Conservation (phyloP, 2,329 filamentous ascomycete species). For the Cladosporium sp. region DNA sequence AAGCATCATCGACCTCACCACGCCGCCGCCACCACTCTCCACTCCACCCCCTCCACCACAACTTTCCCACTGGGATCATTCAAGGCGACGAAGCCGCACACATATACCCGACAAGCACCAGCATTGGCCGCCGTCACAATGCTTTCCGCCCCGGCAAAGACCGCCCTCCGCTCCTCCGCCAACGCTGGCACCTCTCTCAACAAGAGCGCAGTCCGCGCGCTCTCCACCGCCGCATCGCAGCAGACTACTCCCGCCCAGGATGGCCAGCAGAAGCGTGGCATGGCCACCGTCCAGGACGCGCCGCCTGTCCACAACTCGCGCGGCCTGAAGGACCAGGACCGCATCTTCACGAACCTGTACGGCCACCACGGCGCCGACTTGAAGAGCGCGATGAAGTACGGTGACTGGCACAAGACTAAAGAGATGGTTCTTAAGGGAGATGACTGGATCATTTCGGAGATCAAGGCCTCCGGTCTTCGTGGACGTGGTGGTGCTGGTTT, state of each 20-base stretch:
- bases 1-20: conserved; percentile 11
- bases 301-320: conserved; percentile 67
- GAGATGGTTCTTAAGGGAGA: conserved; percentile 96
- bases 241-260: conserved; percentile 25
- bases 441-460: conserved; percentile 96
- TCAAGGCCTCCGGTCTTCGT: conserved; percentile 93
- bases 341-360: conserved; percentile 99
- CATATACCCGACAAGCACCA: not conserved
- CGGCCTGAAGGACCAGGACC: conserved; percentile 90
- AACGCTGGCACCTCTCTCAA: conserved; percentile 20
- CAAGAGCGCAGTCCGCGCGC: conserved; percentile 30
- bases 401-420: conserved; percentile 99
- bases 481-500: conserved; percentile 97
- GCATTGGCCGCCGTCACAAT: conserved; percentile 20
- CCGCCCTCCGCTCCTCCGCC: conserved; percentile 26
- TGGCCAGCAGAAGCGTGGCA: conserved; percentile 58
- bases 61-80: not conserved
- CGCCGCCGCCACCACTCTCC: conserved; percentile 15
- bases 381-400: conserved; percentile 94
- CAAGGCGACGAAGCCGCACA: conserved; percentile 17
- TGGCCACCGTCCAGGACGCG: conserved; percentile 55
- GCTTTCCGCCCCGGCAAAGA: conserved; percentile 31
- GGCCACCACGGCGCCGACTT: conserved; percentile 86
- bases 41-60: not conserved
- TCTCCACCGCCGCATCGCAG: conserved; percentile 23